These are phyloP conservation scores for Sungouiella blattae DNA, from an alignment of 805 yeast genomes.

Conservation along the genomic window DNA sequence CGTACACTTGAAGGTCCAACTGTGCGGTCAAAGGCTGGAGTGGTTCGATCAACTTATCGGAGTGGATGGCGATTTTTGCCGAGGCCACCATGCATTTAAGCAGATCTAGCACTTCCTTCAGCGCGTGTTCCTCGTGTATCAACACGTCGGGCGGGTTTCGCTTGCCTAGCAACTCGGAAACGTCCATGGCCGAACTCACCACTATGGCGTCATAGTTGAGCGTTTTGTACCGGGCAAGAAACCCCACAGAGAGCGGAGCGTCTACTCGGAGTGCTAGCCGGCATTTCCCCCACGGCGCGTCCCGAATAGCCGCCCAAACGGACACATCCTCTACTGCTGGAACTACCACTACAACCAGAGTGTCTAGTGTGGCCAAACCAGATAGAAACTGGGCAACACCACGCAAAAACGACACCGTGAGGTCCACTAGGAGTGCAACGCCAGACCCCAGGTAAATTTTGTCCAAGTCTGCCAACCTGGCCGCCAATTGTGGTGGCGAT, in stretches of 20 bases:
- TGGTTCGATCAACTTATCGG: constrained; percentile 43
- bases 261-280: not conserved
- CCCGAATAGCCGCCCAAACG: constrained; percentile 2
- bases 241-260: not conserved
- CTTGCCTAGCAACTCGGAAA: not conserved
- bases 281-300: not conserved
- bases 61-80: not conserved
- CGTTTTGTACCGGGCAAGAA: constrained; percentile 8
- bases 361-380: not conserved
- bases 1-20: constrained; percentile 58
- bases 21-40: constrained; percentile 66
- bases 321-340: constrained; percentile 1
- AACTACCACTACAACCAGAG: constrained; percentile 1
- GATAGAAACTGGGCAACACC: not conserved
- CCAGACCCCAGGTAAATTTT: too few species aligned
- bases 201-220: constrained; percentile 6
- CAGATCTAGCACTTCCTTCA: not conserved
- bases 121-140: not conserved
- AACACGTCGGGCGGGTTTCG: constrained; percentile 2
- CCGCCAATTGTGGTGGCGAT: not conserved
- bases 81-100: constrained; percentile 1
- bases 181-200: not conserved
- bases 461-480: not conserved
- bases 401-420: not conserved
- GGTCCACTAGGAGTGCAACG: not conserved